phyloP scores from a whole-genome alignment of 2,329 filamentous ascomycete species.

The Macrophomina tecta region DNA sequence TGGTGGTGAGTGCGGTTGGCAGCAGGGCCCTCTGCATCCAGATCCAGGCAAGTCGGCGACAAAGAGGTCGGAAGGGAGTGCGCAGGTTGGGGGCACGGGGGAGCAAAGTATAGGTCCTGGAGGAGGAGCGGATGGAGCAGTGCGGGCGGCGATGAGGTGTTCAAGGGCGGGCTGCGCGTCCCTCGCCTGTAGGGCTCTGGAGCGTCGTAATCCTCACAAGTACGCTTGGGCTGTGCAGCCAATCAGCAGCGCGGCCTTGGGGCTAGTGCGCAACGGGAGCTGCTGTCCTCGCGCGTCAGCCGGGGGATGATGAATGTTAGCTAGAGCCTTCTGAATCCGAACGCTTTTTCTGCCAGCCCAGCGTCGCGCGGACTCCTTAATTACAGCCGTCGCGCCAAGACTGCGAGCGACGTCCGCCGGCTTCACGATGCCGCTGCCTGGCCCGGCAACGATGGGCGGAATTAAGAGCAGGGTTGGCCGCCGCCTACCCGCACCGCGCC shows the following conservation, averaged over 20 bases:
- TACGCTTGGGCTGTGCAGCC: neutral
- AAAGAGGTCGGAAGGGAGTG: slow-evolving; percentile 21
- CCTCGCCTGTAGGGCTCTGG: slow-evolving; percentile 8
- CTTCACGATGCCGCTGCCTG: neutral
- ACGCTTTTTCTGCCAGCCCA: slow-evolving; percentile 7
- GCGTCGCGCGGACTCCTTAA: slow-evolving; percentile 23
- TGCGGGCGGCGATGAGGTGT: slow-evolving; percentile 27
- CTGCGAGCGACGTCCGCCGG: neutral
- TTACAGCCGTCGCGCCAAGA: slow-evolving; percentile 11
- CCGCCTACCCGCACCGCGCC: neutral
- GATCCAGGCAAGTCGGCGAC: slow-evolving; percentile 9
- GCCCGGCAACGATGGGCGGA: slow-evolving; percentile 2
- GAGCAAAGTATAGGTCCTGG: slow-evolving; percentile 20
- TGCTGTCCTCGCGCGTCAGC: slow-evolving; percentile 14
- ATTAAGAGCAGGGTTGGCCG: neutral
- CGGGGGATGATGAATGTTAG: slow-evolving; percentile 20
- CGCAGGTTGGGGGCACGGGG: slow-evolving; percentile 16
- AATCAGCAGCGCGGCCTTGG: neutral
- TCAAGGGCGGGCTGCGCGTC: slow-evolving; percentile 26
- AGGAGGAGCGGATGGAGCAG: slow-evolving; percentile 18
- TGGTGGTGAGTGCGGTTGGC: slow-evolving; percentile 20
- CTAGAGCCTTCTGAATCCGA: slow-evolving; percentile 1
- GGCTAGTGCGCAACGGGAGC: slow-evolving; percentile 19
- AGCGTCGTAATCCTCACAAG: neutral
- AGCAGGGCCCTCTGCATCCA: slow-evolving; percentile 18